Conservation (phyloP, 306 rosid species). For the Cyamopsis tetragonoloba region DNA sequence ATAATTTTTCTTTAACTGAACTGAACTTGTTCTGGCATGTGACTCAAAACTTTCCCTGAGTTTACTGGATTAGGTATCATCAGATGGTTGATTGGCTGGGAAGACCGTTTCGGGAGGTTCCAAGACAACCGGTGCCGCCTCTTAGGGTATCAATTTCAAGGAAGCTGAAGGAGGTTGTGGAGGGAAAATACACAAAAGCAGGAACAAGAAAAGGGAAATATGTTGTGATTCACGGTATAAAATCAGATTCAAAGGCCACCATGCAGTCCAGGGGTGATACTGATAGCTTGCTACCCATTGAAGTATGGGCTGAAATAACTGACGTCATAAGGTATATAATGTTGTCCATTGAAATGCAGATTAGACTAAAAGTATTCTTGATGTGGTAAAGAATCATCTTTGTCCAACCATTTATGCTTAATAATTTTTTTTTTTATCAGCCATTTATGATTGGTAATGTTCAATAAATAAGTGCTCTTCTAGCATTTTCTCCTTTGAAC, state of each 20-base stretch:
- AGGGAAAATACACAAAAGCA: constrained; percentile 55
- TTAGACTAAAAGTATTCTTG: background rate
- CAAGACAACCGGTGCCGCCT: constrained; percentile 52
- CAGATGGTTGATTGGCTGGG: constrained; percentile 93
- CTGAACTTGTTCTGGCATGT: background rate
- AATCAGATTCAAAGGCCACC: constrained; percentile 89
- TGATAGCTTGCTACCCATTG: constrained; percentile 81
- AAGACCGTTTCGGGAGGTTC: constrained; percentile 62
- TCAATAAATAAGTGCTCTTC: background rate
- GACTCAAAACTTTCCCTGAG: constrained; percentile 12
- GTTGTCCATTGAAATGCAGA: background rate
- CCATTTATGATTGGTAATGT: background rate
- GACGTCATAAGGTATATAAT: constrained; percentile 37
- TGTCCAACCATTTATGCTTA: background rate
- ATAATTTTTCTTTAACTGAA: background rate
- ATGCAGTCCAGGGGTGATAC: constrained; percentile 87
- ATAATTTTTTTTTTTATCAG: too few relatives aligned
- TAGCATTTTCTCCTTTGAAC: background rate
- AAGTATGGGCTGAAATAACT: constrained; percentile 69
- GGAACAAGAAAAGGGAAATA: constrained; percentile 66
- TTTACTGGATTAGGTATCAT: constrained; percentile 62
- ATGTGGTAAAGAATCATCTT: background rate
- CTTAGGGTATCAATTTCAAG: constrained; percentile 66
- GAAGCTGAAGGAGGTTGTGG: constrained; percentile 78
- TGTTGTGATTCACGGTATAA: constrained; percentile 77